Conservation (phyloP, 2,329 filamentous ascomycete genomes). For the Thermochaetoides dissita region DNA sequence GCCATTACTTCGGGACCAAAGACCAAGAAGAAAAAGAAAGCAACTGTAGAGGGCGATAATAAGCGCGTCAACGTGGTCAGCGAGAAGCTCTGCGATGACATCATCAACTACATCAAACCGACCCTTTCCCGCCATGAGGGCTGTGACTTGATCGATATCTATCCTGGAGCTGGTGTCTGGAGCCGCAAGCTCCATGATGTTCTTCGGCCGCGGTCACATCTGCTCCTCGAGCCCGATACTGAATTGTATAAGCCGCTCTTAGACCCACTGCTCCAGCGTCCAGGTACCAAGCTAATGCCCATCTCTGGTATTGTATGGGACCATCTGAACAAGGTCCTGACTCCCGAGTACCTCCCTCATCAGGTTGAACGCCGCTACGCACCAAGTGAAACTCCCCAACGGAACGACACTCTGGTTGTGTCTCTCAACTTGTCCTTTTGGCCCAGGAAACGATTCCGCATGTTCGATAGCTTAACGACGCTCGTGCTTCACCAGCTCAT, state of each 20-base stretch:
- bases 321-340: slow-evolving; percentile 42
- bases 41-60: background rate
- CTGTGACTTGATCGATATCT: slow-evolving; percentile 77
- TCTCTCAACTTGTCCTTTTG: slow-evolving; percentile 50
- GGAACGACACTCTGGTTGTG: slow-evolving; percentile 63
- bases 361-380: slow-evolving; percentile 30
- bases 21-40: background rate
- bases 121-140: slow-evolving; percentile 57
- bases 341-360: slow-evolving; percentile 35
- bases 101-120: slow-evolving; percentile 53
- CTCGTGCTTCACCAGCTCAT: slow-evolving; percentile 50
- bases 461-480: slow-evolving; percentile 41
- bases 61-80: slow-evolving; percentile 35
- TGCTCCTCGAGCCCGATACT: slow-evolving; percentile 63
- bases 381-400: slow-evolving; percentile 27
- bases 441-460: slow-evolving; percentile 34
- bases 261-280: slow-evolving; percentile 35
- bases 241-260: slow-evolving; percentile 48
- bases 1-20: background rate
- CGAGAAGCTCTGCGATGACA: slow-evolving; percentile 47
- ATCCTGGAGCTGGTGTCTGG: slow-evolving; percentile 68
- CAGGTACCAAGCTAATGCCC: slow-evolving; percentile 36
- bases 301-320: slow-evolving; percentile 46
- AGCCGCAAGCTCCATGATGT: slow-evolving; percentile 61
- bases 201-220: slow-evolving; percentile 65